A percentile compares a stretch with the other conserved stretches of the same genome.
phyloP scores from a whole-genome alignment of 164 flowering plant genomes.

The Akebia trifoliata region DNA sequence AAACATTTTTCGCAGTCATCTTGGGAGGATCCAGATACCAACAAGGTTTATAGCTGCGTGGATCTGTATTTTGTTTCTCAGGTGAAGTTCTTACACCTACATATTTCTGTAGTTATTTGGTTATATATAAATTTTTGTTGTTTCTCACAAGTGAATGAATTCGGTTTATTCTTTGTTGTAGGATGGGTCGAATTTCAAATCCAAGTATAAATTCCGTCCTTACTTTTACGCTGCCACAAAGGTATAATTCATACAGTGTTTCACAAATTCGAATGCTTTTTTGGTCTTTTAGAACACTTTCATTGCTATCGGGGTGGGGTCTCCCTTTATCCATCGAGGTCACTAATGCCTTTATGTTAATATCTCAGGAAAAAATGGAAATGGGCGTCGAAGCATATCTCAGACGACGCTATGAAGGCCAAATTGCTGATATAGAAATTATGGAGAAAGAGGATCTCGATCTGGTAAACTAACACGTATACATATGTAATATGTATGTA shows the following conservation, averaged over 20 bases:
- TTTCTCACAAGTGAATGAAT: background rate
- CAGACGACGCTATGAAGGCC: constrained; percentile 73
- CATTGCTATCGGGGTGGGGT: background rate
- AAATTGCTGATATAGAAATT: constrained; percentile 66
- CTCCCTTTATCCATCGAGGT: background rate
- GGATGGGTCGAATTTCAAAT: constrained; percentile 71
- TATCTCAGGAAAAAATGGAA: constrained; percentile 63
- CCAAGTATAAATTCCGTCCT: constrained; percentile 70
- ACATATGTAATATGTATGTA: background rate
- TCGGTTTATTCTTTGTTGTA: constrained; percentile 12
- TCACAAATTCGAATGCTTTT: background rate
- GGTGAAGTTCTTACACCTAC: constrained; percentile 33
- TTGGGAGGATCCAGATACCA: constrained; percentile 68
- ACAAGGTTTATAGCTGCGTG: constrained; percentile 64
- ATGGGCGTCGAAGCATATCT: constrained; percentile 84
- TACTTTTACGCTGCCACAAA: constrained; percentile 65
- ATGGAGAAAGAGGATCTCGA: constrained; percentile 84
- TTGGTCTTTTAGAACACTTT: background rate
- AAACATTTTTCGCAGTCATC: constrained; percentile 55
- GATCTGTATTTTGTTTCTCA: constrained; percentile 95
- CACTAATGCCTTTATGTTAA: background rate
- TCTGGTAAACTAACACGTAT: constrained; percentile 37
- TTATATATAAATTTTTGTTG: background rate
- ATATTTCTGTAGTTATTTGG: background rate
- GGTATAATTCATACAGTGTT: constrained; percentile 20